These are phyloP conservation scores for Aspergillus transmontanensis DNA, from an alignment of 2,329 filamentous ascomycete species.

Conservation along the genomic window DNA sequence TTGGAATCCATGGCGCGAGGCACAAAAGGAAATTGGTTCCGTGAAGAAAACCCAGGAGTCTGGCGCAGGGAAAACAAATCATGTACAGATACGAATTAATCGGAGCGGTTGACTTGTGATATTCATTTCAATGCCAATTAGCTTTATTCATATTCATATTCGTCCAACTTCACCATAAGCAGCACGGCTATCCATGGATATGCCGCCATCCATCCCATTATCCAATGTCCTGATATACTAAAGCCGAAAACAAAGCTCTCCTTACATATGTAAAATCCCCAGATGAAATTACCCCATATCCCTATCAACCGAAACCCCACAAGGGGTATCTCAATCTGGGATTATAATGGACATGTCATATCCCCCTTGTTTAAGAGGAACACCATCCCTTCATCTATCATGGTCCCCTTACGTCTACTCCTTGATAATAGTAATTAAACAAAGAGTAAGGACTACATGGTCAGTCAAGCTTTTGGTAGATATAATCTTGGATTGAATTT, in stretches of 20 bases:
- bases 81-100: constrained; percentile 2
- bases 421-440: neutral
- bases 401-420: neutral
- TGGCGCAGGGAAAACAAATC: constrained; percentile 8
- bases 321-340: neutral
- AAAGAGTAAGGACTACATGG: neutral
- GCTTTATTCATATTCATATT: neutral
- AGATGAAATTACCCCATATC: neutral
- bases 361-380: neutral
- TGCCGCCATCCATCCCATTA: neutral
- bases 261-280: neutral
- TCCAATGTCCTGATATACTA: neutral
- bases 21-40: constrained; percentile 7
- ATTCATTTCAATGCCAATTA: neutral
- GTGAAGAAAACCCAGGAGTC: constrained; percentile 10
- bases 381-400: neutral
- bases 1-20: constrained; percentile 27
- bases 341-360: neutral
- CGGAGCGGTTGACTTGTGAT: neutral
- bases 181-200: neutral
- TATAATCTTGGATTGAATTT: neutral
- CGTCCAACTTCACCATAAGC: neutral
- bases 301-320: neutral
- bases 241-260: neutral
- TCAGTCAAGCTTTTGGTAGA: neutral